A percentile compares a stretch with the other conserved stretches of the same genome.
These are phyloP conservation scores for Eucalyptus regnans DNA, from an alignment of 345 rosid genomes.

Conservation along the genomic window DNA sequence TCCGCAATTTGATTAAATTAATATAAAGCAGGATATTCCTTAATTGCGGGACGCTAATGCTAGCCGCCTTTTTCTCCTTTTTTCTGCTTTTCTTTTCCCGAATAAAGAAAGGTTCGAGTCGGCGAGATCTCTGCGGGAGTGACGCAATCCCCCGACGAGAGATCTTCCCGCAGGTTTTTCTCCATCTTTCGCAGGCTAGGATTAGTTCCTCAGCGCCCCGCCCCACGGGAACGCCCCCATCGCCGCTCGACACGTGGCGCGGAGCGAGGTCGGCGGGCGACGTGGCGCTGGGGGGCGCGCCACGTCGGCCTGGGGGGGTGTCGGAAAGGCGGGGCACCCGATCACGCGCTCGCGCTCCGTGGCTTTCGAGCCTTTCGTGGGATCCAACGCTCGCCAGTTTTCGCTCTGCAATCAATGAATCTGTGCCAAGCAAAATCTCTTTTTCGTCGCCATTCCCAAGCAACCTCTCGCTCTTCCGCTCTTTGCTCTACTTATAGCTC, in stretches of 20 bases:
- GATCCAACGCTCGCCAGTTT: background rate
- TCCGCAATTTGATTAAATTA: background rate
- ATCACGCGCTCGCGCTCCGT: background rate
- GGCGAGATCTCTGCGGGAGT: background rate
- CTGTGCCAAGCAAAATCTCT: background rate
- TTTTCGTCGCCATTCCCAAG: background rate
- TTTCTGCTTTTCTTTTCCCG: background rate
- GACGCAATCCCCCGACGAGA: background rate
- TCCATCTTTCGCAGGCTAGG: background rate
- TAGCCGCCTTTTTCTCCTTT: background rate
- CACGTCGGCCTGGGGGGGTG: background rate
- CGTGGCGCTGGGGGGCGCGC: accelerated
- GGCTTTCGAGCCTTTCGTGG: background rate
- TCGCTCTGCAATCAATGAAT: background rate
- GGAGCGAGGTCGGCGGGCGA: background rate
- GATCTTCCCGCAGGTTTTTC: background rate
- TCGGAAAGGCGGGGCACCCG: background rate
- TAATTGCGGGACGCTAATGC: background rate
- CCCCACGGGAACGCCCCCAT: background rate
- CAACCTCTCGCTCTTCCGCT: background rate
- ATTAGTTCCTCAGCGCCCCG: background rate
- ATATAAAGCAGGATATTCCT: background rate
- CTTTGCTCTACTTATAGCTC: background rate
- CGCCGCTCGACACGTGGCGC: background rate
- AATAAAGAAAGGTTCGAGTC: background rate